Evolutionary conservation across 495 filamentous ascomycete genomes (phyloP), one percentile per base, ranked within the genome.

Genomic region (Hamigera avellanea): DNA sequence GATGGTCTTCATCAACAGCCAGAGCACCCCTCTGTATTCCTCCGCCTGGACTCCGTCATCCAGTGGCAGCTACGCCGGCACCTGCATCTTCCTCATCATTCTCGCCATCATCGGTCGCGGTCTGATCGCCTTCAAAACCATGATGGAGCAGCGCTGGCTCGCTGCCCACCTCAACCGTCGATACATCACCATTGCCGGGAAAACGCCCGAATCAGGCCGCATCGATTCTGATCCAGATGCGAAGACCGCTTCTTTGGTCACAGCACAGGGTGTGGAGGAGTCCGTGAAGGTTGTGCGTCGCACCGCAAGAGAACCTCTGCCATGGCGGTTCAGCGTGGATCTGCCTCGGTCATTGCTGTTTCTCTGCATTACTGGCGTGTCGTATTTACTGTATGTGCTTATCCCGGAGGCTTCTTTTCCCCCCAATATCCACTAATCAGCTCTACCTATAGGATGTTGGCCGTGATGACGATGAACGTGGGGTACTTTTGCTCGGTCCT

Each of bases 391-490:
- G 89, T 95, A 69, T 70, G 86, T 76, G n/a, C 26, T 43, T 23
- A 34, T 8, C 14, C 10, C n/a, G n/a, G n/a, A n/a, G n/a, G n/a
- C n/a, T n/a, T 15, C 19, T 17, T 8, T 4, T 25, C 17, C 2
- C 27, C 17, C n/a, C n/a, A n/a, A n/a, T n/a, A n/a, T n/a, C n/a
- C n/a, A n/a, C n/a, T n/a, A n/a, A n/a, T n/a, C n/a, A n/a, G n/a
- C n/a, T n/a, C n/a, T n/a, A n/a, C 48, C 8, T 35, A 8, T 49
- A 96, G 89, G 34, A 96, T 96, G 89, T 66, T 96, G 61, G 88
- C 84, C n/a, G 83, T 94, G 47, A 96, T 96, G 89, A 91, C 86
- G 2, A 73, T 89, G 75, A 96, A 96, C 49, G 73, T 95, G 30
- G 89, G 89, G n/a, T 96, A 94, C 50, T 95, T 95, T 61, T 60